Conservation (phyloP, 2,329 filamentous ascomycete species). For the Claviceps sp. region DNA sequence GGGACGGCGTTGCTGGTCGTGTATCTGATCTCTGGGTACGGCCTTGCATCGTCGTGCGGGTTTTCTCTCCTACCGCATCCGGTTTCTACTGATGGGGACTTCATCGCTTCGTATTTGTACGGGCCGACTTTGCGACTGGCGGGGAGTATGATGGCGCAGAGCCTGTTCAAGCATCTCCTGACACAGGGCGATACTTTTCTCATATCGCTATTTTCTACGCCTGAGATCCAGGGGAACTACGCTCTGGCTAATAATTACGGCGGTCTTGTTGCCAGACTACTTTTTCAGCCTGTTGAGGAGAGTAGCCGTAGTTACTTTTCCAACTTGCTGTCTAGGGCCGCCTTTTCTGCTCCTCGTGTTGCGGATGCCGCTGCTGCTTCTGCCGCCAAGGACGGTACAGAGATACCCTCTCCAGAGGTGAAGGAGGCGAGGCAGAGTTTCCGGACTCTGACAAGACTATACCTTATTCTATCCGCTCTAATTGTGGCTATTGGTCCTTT, state of each 20-base stretch:
- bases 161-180: conserved; percentile 78
- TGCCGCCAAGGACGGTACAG: background rate
- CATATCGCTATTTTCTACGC: conserved; percentile 62
- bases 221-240: conserved; percentile 79
- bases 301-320: conserved; percentile 84
- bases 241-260: conserved; percentile 92
- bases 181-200: conserved; percentile 91
- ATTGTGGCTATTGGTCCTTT: conserved; percentile 60
- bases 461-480: conserved; percentile 58
- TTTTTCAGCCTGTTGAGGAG: conserved; percentile 94
- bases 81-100: conserved; percentile 23
- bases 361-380: conserved; percentile 5
- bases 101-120: conserved; percentile 51
- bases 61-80: conserved; percentile 55
- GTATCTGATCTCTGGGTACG: conserved; percentile 51
- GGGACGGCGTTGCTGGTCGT: conserved; percentile 53
- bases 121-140: conserved; percentile 57
- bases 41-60: conserved; percentile 38
- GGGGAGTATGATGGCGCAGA: conserved; percentile 76
- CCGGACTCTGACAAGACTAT: conserved; percentile 53
- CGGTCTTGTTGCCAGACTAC: conserved; percentile 69
- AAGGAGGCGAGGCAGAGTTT: conserved; percentile 39
- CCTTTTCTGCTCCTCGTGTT: background rate
- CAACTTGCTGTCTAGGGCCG: conserved; percentile 45
- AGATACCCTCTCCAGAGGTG: conserved; percentile 16